These are phyloP conservation scores for Isabelozyma rhagii DNA, from an alignment of 805 yeast species.

Conservation along the genomic window DNA sequence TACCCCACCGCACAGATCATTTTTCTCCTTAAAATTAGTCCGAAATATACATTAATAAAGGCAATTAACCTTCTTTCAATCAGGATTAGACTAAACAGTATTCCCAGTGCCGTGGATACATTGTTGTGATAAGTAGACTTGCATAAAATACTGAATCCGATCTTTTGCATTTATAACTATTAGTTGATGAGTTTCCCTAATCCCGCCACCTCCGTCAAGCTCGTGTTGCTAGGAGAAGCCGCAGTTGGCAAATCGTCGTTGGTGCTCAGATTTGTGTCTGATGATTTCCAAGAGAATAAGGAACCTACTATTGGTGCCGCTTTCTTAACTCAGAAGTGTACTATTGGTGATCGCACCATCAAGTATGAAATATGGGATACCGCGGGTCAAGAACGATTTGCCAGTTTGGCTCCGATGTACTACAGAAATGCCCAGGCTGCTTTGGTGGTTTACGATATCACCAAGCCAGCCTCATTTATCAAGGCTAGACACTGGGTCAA, in stretches of 20 bases:
- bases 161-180: not conserved
- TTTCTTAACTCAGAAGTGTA: conserved; percentile 88
- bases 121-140: not conserved
- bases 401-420: conserved; percentile 94
- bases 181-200: conserved; percentile 21
- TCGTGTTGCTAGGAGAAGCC: conserved; percentile 93
- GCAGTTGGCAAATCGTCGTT: conserved; percentile 96
- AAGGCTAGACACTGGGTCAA: conserved; percentile 98
- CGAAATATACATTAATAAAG: not conserved
- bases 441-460: conserved; percentile 89
- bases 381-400: conserved; percentile 97
- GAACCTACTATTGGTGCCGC: conserved; percentile 99
- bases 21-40: not conserved
- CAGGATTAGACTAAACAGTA: not conserved
- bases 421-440: conserved; percentile 98
- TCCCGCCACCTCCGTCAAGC: conserved; percentile 72
- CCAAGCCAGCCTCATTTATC: conserved; percentile 90
- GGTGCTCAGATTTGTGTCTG: conserved; percentile 87
- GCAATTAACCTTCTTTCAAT: not conserved
- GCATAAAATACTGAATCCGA: too few species aligned
- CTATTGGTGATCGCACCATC: conserved; percentile 79
- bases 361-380: conserved; percentile 97
- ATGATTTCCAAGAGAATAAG: conserved; percentile 95
- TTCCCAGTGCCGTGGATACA: not conserved
- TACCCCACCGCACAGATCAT: not conserved